Evolutionary conservation across 495 filamentous ascomycete species (phyloP), one percentile per base, ranked within the genome.

Genomic region (Pyrenula massariospora): DNA sequence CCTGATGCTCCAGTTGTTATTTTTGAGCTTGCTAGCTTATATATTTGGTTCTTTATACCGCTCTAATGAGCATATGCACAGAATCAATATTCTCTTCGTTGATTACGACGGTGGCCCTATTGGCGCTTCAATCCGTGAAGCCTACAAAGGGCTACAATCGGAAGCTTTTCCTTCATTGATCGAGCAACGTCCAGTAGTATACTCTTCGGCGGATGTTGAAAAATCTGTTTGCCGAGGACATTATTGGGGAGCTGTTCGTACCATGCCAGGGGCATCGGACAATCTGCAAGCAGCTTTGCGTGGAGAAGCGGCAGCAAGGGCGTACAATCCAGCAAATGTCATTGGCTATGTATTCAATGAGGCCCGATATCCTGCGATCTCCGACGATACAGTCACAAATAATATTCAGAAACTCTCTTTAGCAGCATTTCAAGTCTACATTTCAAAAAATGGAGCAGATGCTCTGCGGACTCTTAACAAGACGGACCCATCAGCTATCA

Each of bases 21-120:
- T 79, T 58, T 64, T 79, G 12, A 66, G 62, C 1, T 60, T 76
- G 0, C 76, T 76, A 52, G 69, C 65, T 20, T 78, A 77, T 57
- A 56, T 78, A 0, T 78, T 73, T 50, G 77, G 76, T 12, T 64
- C 73, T 3, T 53, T 78, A 3, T 80, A 66, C 55, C 70, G 74
- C 49, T 66, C 74, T 52, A 60, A 5, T 1, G 50, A 52, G 0
- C 72, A 71, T 47, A 65, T 63, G 2, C 71, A 77, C 60, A 73
- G 73, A 48, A 54, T 79, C 10, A 68, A 68, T 12, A 60, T 82
- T 12, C 58, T 74, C 12, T 74, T 71, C 25, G 74, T 82, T 19
- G 77, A 82, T 59, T 80, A 79, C 55, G 77, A 78, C 58, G 71
- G 68, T 15, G 73, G 76, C 2, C 61, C 67, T 0, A 64, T 82